These are phyloP conservation scores for Lanzia echinophila DNA, from an alignment of 2,329 filamentous ascomycete genomes.

Conservation along the genomic window DNA sequence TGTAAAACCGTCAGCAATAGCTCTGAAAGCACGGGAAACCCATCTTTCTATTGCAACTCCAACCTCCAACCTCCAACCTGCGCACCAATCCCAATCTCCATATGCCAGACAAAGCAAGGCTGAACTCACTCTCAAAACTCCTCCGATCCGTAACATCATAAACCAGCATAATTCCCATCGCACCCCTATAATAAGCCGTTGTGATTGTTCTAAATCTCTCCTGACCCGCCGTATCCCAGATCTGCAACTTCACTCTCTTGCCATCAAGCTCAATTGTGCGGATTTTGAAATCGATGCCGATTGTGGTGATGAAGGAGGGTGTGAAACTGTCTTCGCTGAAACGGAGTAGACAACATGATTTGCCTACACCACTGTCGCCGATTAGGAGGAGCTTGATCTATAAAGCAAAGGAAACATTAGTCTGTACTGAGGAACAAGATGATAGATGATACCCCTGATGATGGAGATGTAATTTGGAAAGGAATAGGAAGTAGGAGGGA, in stretches of 20 bases:
- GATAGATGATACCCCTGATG: neutral
- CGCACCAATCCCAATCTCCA: neutral
- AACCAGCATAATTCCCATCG: conserved; percentile 95
- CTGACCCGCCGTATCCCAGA: conserved; percentile 98
- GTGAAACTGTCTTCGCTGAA: conserved; percentile 99
- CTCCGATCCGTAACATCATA: conserved; percentile 99
- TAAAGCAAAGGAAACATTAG: neutral
- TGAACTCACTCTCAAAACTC: conserved; percentile 83
- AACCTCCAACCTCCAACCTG: neutral
- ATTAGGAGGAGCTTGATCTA: conserved; percentile 96
- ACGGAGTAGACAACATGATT: conserved; percentile 95
- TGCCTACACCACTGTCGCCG: conserved; percentile 99
- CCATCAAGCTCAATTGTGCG: conserved; percentile 97
- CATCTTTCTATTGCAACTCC: neutral
- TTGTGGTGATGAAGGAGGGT: conserved; percentile 99
- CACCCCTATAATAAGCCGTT: conserved; percentile 95
- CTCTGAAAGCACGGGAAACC: neutral
- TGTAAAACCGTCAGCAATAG: neutral
- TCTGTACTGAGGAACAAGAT: neutral
- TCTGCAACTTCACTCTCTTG: conserved; percentile 98
- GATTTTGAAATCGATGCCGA: conserved; percentile 99
- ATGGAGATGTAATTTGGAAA: neutral
- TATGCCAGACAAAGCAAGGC: neutral
- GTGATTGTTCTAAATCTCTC: conserved; percentile 99
- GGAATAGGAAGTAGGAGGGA: neutral